These are phyloP conservation scores for Clarireedia hainanense DNA, from an alignment of 2,329 filamentous ascomycete species.

Conservation along the genomic window DNA sequence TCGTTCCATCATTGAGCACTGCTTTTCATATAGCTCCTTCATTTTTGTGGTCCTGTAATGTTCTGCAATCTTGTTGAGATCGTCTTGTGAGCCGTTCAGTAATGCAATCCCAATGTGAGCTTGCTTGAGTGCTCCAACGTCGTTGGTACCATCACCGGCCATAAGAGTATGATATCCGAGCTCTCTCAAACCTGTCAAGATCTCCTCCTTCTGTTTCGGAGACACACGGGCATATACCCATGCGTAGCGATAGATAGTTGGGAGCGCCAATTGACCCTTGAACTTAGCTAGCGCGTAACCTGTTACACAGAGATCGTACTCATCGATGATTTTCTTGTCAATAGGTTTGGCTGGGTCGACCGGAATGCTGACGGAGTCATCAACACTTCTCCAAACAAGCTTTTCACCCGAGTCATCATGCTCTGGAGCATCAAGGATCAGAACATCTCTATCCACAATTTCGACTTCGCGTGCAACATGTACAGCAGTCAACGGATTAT, in stretches of 20 bases:
- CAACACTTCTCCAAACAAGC: conserved; percentile 89
- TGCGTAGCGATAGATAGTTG: conserved; percentile 72
- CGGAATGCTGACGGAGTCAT: conserved; percentile 78
- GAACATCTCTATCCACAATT: conserved; percentile 90
- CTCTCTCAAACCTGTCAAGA: conserved; percentile 91
- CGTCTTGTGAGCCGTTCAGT: conserved; percentile 87
- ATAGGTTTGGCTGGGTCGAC: conserved; percentile 79
- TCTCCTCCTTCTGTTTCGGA: conserved; percentile 97
- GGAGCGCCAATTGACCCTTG: conserved; percentile 69
- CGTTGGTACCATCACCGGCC: conserved; percentile 97
- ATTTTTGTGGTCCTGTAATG: conserved; percentile 92
- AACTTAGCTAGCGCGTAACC: conserved; percentile 90
- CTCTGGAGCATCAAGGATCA: conserved; percentile 93
- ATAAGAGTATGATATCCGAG: conserved; percentile 97
- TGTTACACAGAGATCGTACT: conserved; percentile 90
- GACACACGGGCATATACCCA: conserved; percentile 99
- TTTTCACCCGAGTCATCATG: conserved; percentile 73
- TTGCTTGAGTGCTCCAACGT: conserved; percentile 95
- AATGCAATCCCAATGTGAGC: conserved; percentile 95
- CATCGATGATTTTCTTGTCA: conserved; percentile 70
- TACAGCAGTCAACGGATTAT: conserved; percentile 93
- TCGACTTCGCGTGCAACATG: conserved; percentile 94
- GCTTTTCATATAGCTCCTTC: conserved; percentile 98
- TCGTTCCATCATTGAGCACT: conserved; percentile 79
- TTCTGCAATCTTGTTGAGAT: conserved; percentile 84